Conservation (phyloP, 2,329 filamentous ascomycete species). For the Colletotrichum tamarilloi region DNA sequence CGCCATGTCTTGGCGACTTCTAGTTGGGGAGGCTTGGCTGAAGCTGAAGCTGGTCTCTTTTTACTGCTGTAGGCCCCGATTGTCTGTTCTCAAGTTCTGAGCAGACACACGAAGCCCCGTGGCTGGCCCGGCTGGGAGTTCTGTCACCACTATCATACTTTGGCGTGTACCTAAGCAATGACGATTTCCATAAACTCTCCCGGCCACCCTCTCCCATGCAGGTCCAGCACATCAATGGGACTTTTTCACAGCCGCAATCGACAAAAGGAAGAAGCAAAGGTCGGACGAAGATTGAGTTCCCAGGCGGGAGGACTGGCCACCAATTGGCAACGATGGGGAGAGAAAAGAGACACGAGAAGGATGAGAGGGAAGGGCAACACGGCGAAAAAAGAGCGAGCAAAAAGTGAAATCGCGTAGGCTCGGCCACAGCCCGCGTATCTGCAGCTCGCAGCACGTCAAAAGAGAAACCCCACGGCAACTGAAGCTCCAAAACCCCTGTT, state of each 20-base stretch:
- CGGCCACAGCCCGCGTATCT: constrained; percentile 16
- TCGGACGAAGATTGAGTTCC: constrained; percentile 18
- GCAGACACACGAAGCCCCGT: background rate
- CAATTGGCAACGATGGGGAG: background rate
- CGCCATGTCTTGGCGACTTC: constrained; percentile 19
- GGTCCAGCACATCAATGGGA: constrained; percentile 18
- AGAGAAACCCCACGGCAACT: constrained; percentile 29
- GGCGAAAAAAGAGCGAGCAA: background rate
- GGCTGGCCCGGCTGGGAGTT: background rate
- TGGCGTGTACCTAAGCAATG: constrained; percentile 8
- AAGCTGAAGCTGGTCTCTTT: constrained; percentile 11
- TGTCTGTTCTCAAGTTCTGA: constrained; percentile 12
- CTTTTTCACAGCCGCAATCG: constrained; percentile 16
- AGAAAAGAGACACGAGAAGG: background rate
- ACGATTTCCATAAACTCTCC: constrained; percentile 16
- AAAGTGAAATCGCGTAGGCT: background rate
- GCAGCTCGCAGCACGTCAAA: constrained; percentile 31
- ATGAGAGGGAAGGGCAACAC: background rate
- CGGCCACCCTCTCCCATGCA: constrained; percentile 16
- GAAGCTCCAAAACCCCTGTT: constrained; percentile 29
- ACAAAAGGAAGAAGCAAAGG: background rate
- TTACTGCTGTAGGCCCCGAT: background rate
- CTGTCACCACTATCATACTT: background rate
- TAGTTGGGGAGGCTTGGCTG: constrained; percentile 24
- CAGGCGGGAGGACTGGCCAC: background rate